Percentiles rank a stretch among this genome's conserved stretches.
Evolutionary conservation across 192 early-diverging fungal genomes (phyloP).

Genomic region (Neocallimastix lanati): DNA sequence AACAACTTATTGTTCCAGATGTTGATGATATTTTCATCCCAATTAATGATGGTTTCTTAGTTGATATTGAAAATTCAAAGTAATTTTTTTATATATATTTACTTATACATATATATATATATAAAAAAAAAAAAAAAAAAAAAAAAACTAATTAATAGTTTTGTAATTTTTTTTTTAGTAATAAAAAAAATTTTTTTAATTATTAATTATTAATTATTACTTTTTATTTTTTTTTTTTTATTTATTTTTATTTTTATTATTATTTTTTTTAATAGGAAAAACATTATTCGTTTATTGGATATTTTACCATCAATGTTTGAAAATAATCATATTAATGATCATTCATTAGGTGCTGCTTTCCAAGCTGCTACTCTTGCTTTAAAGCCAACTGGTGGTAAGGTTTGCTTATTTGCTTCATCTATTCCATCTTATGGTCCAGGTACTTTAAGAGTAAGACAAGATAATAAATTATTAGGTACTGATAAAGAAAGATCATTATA

Average conservation of each 20-base stretch:
- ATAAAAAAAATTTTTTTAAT: no score
- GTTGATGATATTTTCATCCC: slow-evolving; percentile 87
- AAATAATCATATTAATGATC: slow-evolving; percentile 48
- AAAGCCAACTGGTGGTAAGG: slow-evolving; percentile 62
- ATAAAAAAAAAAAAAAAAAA: no score
- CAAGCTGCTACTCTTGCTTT: slow-evolving; percentile 56
- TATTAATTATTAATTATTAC: no score
- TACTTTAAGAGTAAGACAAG: slow-evolving; percentile 69
- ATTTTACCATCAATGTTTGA: slow-evolving; percentile 66
- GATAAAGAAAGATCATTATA: slow-evolving; percentile 82
- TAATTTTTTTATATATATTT: no score
- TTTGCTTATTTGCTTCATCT: slow-evolving; percentile 74
- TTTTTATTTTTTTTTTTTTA: no score
- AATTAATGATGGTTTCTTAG: slow-evolving; percentile 73
- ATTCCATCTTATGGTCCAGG: slow-evolving; percentile 77
- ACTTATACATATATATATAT: no score
- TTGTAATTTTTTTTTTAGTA: no score
- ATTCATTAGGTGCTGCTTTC: slow-evolving; percentile 63
- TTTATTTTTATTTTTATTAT: no score
- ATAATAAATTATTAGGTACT: slow-evolving; percentile 69
- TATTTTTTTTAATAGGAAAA: no score
- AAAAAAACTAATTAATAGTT: no score
- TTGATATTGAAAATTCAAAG: slow-evolving; percentile 63
- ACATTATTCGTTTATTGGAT: slow-evolving; percentile 68
- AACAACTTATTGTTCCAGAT: slow-evolving; percentile 90